Evolutionary conservation across 108 stramenopile genomes (phyloP).

Genomic region (Craspedostauros australis): DNA sequence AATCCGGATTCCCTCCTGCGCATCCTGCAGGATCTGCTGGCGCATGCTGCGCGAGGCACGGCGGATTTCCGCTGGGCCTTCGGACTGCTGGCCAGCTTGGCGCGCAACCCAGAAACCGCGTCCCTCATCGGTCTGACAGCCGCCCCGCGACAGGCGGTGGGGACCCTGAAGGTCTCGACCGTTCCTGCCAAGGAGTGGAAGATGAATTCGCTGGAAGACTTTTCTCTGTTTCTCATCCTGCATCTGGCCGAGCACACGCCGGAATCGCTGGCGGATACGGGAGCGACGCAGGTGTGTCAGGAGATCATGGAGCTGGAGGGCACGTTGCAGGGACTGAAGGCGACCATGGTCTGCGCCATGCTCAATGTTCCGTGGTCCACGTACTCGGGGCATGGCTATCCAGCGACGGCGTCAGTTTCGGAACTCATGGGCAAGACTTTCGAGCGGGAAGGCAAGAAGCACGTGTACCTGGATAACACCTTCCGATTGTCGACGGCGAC

Average conservation of each 20-base stretch:
- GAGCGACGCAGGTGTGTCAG: too few species aligned
- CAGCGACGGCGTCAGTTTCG: constrained; percentile 19
- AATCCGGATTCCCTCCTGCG: constrained; percentile 29
- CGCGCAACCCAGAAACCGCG: constrained; percentile 26
- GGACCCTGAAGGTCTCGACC: constrained; percentile 7
- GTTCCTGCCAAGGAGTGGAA: too few species aligned
- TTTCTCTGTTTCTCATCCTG: constrained; percentile 23
- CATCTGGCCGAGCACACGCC: constrained; percentile 17
- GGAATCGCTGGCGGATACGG: too few species aligned
- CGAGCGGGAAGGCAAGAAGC: constrained; percentile 30
- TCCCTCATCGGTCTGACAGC: constrained; percentile 24
- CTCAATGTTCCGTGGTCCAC: constrained; percentile 17
- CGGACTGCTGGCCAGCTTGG: constrained; percentile 19
- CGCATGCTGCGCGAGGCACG: constrained; percentile 19
- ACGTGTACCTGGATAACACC: constrained; percentile 12
- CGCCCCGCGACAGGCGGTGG: constrained; percentile 15
- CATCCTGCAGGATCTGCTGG: constrained; percentile 25
- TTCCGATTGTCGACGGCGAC: constrained; percentile 22
- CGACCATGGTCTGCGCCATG: constrained; percentile 33
- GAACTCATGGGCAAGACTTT: constrained; percentile 34
- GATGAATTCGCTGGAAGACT: constrained; percentile 27
- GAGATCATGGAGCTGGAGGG: too few species aligned
- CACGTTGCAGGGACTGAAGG: constrained; percentile 30
- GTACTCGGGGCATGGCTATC: constrained; percentile 22
- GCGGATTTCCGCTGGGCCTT: constrained; percentile 37